phyloP scores from a whole-genome alignment of 1,284 basidiomycete genomes.

The Malassezia caprae region DNA sequence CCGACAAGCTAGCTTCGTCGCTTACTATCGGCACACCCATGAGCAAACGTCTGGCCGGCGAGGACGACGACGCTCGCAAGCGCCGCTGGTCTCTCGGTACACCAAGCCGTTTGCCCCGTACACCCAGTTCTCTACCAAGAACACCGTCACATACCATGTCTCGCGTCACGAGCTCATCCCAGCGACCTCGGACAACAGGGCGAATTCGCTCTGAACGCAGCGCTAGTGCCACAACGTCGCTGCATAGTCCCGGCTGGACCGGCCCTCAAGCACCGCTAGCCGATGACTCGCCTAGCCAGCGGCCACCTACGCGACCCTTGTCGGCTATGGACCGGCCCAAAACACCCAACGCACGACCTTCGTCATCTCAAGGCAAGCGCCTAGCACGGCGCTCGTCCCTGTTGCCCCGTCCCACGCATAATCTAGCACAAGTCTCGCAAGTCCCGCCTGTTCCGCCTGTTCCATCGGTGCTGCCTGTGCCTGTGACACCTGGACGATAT shows the following conservation, averaged over 20 bases:
- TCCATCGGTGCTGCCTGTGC: not conserved
- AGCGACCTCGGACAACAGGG: not conserved
- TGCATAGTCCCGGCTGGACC: not conserved
- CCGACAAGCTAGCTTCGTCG: not conserved
- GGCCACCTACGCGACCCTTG: not conserved
- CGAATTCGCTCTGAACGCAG: not conserved
- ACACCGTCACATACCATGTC: not conserved
- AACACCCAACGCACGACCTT: not conserved
- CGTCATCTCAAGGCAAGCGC: not conserved
- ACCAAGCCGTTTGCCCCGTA: conserved; percentile 4
- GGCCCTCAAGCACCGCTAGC: not conserved
- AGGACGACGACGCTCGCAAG: not conserved
- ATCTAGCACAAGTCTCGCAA: not conserved
- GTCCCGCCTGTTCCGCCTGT: not conserved
- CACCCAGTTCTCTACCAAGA: not conserved
- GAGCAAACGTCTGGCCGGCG: not conserved
- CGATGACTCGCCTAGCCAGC: not conserved
- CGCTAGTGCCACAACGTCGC: not conserved
- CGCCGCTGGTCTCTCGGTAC: conserved; percentile 4
- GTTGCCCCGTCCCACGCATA: conserved; percentile 7
- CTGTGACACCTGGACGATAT: not conserved
- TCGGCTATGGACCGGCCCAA: not conserved
- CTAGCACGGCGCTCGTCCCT: conserved; percentile 5
- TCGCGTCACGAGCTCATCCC: not conserved
- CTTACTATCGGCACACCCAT: not conserved